Conservation (phyloP, 805 yeast genomes). For the Candida quercuum region DNA sequence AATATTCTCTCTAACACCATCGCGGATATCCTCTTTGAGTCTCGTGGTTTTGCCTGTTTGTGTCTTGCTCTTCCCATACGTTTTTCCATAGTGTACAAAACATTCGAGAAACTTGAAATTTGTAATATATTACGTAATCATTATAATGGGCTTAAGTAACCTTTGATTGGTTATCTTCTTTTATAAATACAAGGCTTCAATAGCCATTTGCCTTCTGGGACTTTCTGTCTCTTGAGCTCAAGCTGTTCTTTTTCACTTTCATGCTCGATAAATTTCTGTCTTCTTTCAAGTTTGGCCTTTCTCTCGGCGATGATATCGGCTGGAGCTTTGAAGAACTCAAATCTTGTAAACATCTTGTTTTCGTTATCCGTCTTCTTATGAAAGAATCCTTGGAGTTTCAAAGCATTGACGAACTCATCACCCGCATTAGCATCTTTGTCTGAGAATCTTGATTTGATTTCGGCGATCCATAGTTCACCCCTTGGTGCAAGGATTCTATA, state of each 20-base stretch:
- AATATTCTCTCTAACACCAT: slow-evolving; percentile 5
- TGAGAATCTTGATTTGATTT: slow-evolving; percentile 85
- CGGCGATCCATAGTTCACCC: slow-evolving; percentile 97
- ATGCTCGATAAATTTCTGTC: slow-evolving; percentile 63
- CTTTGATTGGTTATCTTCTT: slow-evolving; percentile 45
- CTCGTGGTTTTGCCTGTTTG: background rate
- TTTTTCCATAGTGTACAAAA: too few species aligned
- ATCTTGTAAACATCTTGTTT: slow-evolving; percentile 91
- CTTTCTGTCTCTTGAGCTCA: slow-evolving; percentile 44
- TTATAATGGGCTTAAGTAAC: background rate
- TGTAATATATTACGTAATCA: background rate
- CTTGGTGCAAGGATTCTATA: slow-evolving; percentile 79
- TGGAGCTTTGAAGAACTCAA: slow-evolving; percentile 89
- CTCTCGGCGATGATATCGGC: slow-evolving; percentile 59
- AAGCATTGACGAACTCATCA: slow-evolving; percentile 71
- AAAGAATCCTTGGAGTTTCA: slow-evolving; percentile 78
- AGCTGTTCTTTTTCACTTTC: slow-evolving; percentile 59
- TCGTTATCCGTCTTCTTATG: slow-evolving; percentile 82
- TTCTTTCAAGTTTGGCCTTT: slow-evolving; percentile 54
- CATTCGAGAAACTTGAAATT: too few species aligned
- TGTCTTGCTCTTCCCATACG: background rate
- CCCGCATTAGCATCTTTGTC: slow-evolving; percentile 66
- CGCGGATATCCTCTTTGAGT: background rate
- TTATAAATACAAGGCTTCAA: slow-evolving; percentile 96
- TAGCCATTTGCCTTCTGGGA: slow-evolving; percentile 82